Evolutionary conservation across 148 eudicot species (phyloP).

Genomic region (Fagopyrum tataricum): DNA sequence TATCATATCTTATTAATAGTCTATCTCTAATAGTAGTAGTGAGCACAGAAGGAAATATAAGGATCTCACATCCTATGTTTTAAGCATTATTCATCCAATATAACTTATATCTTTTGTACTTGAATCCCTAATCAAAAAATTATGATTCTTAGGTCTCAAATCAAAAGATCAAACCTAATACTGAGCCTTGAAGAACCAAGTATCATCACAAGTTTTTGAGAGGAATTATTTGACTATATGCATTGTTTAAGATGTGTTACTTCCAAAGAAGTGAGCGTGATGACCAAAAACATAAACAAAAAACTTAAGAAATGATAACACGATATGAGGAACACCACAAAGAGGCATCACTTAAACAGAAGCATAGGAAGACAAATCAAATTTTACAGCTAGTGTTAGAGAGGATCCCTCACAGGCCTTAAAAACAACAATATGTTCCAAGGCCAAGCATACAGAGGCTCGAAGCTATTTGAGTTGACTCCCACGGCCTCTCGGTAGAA

Average conservation of each 20-base stretch:
- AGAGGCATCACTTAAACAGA: background rate
- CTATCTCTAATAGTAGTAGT: too few relatives aligned
- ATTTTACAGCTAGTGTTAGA: background rate
- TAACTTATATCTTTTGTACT: too few relatives aligned
- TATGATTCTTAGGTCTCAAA: too few relatives aligned
- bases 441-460: background rate
- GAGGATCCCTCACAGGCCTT: background rate
- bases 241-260: background rate
- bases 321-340: background rate
- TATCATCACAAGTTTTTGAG: background rate
- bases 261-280: background rate
- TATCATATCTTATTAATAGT: too few relatives aligned
- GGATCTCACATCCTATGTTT: too few relatives aligned
- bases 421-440: background rate
- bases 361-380: background rate
- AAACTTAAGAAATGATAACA: background rate
- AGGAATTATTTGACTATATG: background rate
- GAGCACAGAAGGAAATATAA: too few relatives aligned
- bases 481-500: too few relatives aligned
- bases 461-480: too few relatives aligned
- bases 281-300: background rate
- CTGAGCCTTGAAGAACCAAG: too few relatives aligned
- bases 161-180: too few relatives aligned
- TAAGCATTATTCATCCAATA: too few relatives aligned
- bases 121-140: too few relatives aligned